Percentiles rank a stretch among this genome's conserved stretches.
phyloP scores from a whole-genome alignment of 2,329 filamentous ascomycete genomes.

The Nothophaeocryptopus gaeumannii region DNA sequence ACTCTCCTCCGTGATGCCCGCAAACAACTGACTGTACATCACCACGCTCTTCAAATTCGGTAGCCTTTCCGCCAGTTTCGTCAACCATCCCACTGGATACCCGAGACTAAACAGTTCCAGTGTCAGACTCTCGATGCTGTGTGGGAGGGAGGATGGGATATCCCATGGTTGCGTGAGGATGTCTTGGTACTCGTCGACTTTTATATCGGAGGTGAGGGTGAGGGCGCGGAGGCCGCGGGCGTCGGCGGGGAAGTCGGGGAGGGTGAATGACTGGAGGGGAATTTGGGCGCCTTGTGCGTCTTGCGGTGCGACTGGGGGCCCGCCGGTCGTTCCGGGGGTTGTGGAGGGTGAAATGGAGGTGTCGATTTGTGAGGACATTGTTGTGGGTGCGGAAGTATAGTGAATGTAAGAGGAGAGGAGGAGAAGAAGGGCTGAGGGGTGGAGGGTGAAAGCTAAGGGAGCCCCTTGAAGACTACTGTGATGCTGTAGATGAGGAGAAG shows the following conservation, averaged over 20 bases:
- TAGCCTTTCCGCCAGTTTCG: conserved; percentile 39
- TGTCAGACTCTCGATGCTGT: conserved; percentile 43
- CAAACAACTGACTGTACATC: conserved; percentile 47
- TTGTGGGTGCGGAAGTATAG: too few species aligned
- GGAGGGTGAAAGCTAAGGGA: too few species aligned
- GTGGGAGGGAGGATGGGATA: conserved; percentile 39
- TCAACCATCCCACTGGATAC: conserved; percentile 46
- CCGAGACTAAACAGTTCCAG: conserved; percentile 51
- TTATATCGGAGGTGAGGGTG: conserved; percentile 51
- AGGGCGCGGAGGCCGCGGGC: conserved; percentile 45
- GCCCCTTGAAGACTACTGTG: too few species aligned
- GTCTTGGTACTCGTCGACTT: conserved; percentile 45
- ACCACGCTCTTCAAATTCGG: conserved; percentile 45
- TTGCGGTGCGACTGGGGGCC: conserved; percentile 6
- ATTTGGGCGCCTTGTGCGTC: conserved; percentile 46
- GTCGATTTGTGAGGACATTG: too few species aligned
- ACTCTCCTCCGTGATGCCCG: conserved; percentile 41
- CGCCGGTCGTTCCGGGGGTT: too few species aligned
- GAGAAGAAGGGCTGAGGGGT: too few species aligned
- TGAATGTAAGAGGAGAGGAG: too few species aligned
- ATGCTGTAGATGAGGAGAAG: too few species aligned
- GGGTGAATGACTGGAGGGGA: conserved; percentile 44
- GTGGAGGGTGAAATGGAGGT: too few species aligned
- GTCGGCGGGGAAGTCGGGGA: conserved; percentile 46
- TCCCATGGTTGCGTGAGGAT: conserved; percentile 38